phyloP scores from a whole-genome alignment of 2,329 filamentous ascomycete genomes.

The Phyllosticta paracitricarpa region DNA sequence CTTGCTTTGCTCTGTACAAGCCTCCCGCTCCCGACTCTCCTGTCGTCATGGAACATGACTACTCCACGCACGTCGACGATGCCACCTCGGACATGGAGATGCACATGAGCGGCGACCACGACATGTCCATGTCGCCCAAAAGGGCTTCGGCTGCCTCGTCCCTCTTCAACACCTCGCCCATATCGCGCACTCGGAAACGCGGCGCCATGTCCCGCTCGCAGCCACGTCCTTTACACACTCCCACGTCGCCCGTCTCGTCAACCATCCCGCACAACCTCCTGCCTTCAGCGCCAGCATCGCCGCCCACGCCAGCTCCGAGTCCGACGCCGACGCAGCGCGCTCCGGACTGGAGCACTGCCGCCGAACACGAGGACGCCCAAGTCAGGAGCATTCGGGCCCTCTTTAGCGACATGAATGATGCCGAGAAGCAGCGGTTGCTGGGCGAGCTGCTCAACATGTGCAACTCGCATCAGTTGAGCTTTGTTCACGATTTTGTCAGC shows the following conservation, averaged over 20 bases:
- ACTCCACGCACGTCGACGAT: constrained; percentile 3
- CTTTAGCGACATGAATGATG: constrained; percentile 67
- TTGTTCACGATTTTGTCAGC: constrained; percentile 92
- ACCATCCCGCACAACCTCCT: constrained; percentile 51
- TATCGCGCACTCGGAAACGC: constrained; percentile 24
- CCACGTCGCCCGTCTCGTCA: constrained; percentile 38
- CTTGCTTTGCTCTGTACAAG: background rate
- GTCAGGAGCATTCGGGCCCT: constrained; percentile 68
- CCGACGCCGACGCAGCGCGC: constrained; percentile 52
- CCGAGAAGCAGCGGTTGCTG: constrained; percentile 69
- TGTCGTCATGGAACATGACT: constrained; percentile 9
- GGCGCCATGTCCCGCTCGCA: constrained; percentile 33
- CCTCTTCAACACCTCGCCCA: constrained; percentile 27
- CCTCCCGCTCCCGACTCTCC: background rate
- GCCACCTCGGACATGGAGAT: constrained; percentile 7
- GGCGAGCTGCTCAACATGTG: constrained; percentile 87
- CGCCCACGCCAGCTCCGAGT: constrained; percentile 57
- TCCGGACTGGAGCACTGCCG: constrained; percentile 68
- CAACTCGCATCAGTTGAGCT: constrained; percentile 89
- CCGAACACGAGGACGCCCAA: constrained; percentile 74
- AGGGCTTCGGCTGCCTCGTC: constrained; percentile 7
- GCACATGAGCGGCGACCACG: constrained; percentile 6
- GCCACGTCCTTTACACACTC: constrained; percentile 38
- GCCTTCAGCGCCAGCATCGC: constrained; percentile 54
- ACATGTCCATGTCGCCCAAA: background rate